Base-by-base conservation (phyloP, 805 yeast genomes). In the Saturnispora galanensis region DNA sequence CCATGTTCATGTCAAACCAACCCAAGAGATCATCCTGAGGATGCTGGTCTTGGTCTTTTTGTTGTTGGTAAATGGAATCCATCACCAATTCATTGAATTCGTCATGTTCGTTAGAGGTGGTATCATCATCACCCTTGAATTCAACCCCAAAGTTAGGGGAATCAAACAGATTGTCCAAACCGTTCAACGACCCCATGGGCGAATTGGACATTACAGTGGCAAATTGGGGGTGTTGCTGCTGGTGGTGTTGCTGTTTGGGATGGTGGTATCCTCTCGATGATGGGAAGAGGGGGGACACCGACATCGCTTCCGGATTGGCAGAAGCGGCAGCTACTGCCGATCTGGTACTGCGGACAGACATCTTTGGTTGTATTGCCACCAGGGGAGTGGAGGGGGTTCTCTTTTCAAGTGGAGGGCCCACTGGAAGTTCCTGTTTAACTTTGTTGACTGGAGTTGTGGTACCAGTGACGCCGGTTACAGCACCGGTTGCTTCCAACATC, bases 1-100 rank as follows among this genome's bases (percentile, higher is more conserved):
- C 78, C 81, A 75, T 76, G 55, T 82, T 82, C 60, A 79, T 78
- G 58, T 86, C 95, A 68, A 89, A 84, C 96, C 96, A 89, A 10
- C 97, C 97, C 39, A 89, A 66, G 56, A 89, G 83, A 58, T 89
- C 97, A 57, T 89, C 97, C 38, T 72, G 74, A 42, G 79, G 85
- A 56, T 85, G 88, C 58, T 81, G 73, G 29, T 87, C 89, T 31
- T 81, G 77, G 26, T 88, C 83, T 53, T 84, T 93, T 59, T 82
- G 87, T 57, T 82, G 87, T 58, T 82, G 87, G 63, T 84, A 78
- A 52, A 84, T 82, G 15, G 70, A 69, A 53, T 81, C 67, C 26
- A 65, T 62, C 45, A 65, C 64, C 43, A 53, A 45, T 17, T 51
- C 59, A 50, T 56, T 63, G 43, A 51, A 38, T 2, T 49, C 31